Conservation (phyloP, 805 yeast genomes). For the Isabelozyma pseudorhagii region DNA sequence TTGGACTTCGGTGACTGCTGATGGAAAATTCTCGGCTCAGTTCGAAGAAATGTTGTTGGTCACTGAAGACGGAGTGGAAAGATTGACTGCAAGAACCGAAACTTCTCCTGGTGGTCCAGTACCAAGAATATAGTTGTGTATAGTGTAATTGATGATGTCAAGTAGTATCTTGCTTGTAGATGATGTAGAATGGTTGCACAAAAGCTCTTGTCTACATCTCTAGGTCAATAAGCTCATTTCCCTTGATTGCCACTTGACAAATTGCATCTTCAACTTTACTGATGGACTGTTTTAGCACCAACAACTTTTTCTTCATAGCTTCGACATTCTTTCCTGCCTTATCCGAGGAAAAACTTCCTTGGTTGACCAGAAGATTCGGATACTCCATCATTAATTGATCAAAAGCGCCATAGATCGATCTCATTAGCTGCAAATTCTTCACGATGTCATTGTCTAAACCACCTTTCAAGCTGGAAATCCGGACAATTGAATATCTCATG, state of each 20-base stretch:
- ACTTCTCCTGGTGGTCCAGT: slow-evolving; percentile 88
- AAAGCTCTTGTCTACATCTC: neutral
- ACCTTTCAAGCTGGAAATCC: slow-evolving; percentile 11
- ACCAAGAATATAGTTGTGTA: slow-evolving; percentile 40
- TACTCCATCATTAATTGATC: slow-evolving; percentile 8
- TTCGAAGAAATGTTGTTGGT: slow-evolving; percentile 92
- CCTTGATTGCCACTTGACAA: slow-evolving; percentile 18
- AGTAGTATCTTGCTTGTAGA: neutral
- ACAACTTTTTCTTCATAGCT: slow-evolving; percentile 16
- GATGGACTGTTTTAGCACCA: slow-evolving; percentile 19
- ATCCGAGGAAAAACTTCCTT: slow-evolving; percentile 13
- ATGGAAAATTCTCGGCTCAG: slow-evolving; percentile 89
- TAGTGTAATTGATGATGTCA: neutral
- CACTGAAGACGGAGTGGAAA: slow-evolving; percentile 91
- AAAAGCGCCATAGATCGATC: slow-evolving; percentile 9
- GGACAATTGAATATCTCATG: slow-evolving; percentile 36
- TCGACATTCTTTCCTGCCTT: slow-evolving; percentile 7
- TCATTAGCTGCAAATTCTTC: slow-evolving; percentile 13
- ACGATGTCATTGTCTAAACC: slow-evolving; percentile 7
- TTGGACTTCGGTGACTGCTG: slow-evolving; percentile 92
- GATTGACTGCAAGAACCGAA: slow-evolving; percentile 76
- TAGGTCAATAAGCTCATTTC: slow-evolving; percentile 10
- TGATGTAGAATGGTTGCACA: neutral
- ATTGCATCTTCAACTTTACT: slow-evolving; percentile 19
- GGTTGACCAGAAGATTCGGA: slow-evolving; percentile 14